These are phyloP conservation scores for Neltuma alba DNA, from an alignment of 306 rosid species.

Conservation along the genomic window DNA sequence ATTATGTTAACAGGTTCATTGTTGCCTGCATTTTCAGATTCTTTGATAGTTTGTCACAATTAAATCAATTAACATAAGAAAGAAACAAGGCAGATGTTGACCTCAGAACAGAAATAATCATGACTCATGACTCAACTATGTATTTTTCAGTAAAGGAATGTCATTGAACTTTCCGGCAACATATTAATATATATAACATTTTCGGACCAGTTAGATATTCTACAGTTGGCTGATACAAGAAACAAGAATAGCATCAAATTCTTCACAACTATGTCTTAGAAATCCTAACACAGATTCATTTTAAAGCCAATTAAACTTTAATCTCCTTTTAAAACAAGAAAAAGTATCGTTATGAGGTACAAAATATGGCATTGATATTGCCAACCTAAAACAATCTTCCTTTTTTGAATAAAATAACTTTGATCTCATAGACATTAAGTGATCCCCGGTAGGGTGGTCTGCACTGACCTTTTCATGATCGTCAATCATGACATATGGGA, in stretches of 20 bases:
- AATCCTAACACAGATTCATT: background rate
- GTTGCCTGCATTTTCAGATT: background rate
- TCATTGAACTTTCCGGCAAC: background rate
- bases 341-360: background rate
- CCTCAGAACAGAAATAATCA: background rate
- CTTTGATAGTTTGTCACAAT: background rate
- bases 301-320: slow-evolving; percentile 6
- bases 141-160: background rate
- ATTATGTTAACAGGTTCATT: background rate
- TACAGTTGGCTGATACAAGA: slow-evolving; percentile 4
- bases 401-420: background rate
- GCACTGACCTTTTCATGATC: background rate
- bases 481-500: background rate
- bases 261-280: background rate
- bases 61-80: background rate
- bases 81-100: background rate
- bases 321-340: background rate
- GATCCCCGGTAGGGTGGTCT: background rate
- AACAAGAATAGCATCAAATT: slow-evolving; percentile 6
- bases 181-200: background rate
- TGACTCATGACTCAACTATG: background rate
- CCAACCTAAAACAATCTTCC: background rate
- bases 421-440: background rate
- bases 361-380: slow-evolving; percentile 10
- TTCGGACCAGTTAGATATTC: background rate